These are phyloP conservation scores for Mortierella sp. DNA, from an alignment of 371 early-diverging fungal genomes.

Conservation along the genomic window DNA sequence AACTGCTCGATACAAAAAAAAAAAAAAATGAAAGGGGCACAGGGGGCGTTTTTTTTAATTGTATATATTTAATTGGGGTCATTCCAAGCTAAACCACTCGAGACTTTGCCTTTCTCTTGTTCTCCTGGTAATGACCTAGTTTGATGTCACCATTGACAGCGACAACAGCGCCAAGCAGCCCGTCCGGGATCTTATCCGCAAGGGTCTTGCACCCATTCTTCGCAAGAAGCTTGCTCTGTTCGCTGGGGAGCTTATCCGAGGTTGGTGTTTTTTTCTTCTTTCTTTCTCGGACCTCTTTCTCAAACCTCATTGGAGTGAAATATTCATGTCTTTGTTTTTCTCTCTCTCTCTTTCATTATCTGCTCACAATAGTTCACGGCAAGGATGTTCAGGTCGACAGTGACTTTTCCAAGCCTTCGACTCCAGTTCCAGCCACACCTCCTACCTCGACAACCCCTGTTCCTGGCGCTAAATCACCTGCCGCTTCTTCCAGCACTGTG, in stretches of 20 bases:
- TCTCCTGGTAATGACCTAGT: conserved; percentile 77
- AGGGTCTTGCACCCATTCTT: conserved; percentile 70
- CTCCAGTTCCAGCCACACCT: conserved; percentile 29
- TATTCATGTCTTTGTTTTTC: conserved; percentile 2
- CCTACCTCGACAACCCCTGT: conserved; percentile 24
- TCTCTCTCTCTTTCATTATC: too few species aligned
- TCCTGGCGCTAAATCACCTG: conserved; percentile 26
- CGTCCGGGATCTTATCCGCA: conserved; percentile 79
- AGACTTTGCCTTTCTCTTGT: conserved; percentile 55
- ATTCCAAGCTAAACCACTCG: too few species aligned
- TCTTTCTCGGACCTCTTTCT: too few species aligned
- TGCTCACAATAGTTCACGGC: conserved; percentile 64
- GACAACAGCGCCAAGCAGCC: conserved; percentile 67
- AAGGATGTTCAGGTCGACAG: conserved; percentile 90
- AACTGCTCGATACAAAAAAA: neutral
- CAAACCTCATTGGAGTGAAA: conserved; percentile 13
- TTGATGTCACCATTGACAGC: conserved; percentile 76
- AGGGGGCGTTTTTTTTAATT: neutral
- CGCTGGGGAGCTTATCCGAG: conserved; percentile 78
- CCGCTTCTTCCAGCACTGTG: conserved; percentile 18
- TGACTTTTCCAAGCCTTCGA: conserved; percentile 48
- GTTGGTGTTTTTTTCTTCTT: conserved; percentile 58
- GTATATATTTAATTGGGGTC: neutral
- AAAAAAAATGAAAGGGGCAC: neutral
- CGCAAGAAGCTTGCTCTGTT: conserved; percentile 73